A percentile compares a stretch with the other conserved stretches of the same genome.
These are phyloP conservation scores for Verticillium alfalfae DNA, from an alignment of 2,329 filamentous ascomycete species.

Conservation along the genomic window DNA sequence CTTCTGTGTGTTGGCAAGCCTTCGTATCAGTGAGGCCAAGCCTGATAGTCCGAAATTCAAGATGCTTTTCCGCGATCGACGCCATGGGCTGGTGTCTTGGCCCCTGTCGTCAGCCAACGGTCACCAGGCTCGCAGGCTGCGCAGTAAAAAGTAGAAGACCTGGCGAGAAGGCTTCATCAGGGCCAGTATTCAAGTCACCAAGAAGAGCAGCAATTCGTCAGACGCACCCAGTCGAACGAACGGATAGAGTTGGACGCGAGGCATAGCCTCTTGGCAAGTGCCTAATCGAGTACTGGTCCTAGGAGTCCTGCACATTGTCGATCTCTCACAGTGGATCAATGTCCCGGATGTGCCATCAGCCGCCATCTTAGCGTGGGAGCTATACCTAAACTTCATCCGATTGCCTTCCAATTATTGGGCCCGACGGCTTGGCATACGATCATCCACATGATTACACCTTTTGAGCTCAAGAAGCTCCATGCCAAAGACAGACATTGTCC, in stretches of 20 bases:
- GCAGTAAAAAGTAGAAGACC: not conserved
- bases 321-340: not conserved
- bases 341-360: not conserved
- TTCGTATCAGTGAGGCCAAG: not conserved
- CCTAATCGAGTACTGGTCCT: not conserved
- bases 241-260: not conserved
- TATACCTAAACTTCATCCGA: not conserved
- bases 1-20: not conserved
- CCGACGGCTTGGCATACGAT: not conserved
- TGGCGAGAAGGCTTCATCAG: not conserved
- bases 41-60: not conserved
- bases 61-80: not conserved
- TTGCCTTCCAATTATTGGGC: not conserved
- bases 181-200: not conserved
- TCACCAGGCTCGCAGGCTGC: not conserved
- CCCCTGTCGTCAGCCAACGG: not conserved
- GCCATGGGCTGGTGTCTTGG: not conserved
- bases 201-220: not conserved
- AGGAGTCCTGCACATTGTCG: not conserved
- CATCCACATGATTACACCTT: not conserved
- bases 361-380: not conserved
- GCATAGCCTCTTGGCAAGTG: not conserved
- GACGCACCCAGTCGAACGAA: not conserved
- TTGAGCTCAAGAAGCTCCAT: too few species aligned
- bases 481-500: not conserved